phyloP scores from a whole-genome alignment of 352 stramenopile species.

The Globisporangium paddicum region DNA sequence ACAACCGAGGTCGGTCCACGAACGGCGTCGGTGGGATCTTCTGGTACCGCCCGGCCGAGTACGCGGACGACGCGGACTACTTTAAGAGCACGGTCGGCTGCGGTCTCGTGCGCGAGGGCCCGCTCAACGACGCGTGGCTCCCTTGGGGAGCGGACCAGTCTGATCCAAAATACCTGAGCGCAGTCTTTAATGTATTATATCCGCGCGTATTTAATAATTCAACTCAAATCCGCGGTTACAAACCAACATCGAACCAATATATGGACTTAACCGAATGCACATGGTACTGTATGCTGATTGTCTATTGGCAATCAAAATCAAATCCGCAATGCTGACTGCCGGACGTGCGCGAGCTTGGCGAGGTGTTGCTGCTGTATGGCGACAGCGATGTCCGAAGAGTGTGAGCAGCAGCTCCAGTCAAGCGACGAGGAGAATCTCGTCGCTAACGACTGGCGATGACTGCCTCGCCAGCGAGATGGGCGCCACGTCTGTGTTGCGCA shows the following conservation, averaged over 20 bases:
- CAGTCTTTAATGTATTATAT: too few species aligned
- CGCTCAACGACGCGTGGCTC: conserved; percentile 82
- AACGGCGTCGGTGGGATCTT: conserved; percentile 21
- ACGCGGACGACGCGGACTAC: conserved; percentile 75
- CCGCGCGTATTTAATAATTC: too few species aligned
- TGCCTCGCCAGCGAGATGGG: too few species aligned
- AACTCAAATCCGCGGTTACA: too few species aligned
- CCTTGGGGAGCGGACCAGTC: too few species aligned
- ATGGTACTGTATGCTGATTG: too few species aligned
- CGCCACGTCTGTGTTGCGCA: conserved; percentile 14
- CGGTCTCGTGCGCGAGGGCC: conserved; percentile 48
- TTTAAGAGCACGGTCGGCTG: conserved; percentile 72
- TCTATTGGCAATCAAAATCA: too few species aligned
- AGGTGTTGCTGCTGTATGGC: background rate
- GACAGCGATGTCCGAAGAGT: background rate
- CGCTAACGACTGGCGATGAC: background rate
- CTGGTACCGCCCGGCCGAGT: conserved; percentile 75
- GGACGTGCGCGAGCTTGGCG: background rate
- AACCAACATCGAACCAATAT: too few species aligned
- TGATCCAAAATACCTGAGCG: too few species aligned
- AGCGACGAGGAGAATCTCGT: background rate
- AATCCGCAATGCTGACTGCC: background rate
- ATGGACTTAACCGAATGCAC: too few species aligned
- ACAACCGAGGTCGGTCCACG: too few species aligned
- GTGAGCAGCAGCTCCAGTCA: background rate